phyloP scores from a whole-genome alignment of 306 rosid genomes.

The Cyamopsis tetragonoloba region DNA sequence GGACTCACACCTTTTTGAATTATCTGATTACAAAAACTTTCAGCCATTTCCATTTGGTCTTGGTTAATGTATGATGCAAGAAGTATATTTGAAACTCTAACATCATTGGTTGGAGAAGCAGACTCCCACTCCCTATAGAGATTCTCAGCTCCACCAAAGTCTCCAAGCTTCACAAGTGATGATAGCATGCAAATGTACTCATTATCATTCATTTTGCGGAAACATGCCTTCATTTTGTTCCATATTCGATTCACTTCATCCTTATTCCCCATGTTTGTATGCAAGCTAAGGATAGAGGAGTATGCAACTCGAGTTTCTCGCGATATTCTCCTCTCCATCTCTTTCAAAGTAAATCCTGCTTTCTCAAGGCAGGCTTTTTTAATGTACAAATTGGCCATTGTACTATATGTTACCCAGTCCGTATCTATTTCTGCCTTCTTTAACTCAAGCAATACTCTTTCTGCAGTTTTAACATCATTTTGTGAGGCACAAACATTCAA shows the following conservation, averaged over 20 bases:
- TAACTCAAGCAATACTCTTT: conserved; percentile 61
- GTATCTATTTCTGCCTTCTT: conserved; percentile 61
- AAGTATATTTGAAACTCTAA: conserved; percentile 65
- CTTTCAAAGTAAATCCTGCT: conserved; percentile 69
- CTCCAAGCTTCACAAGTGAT: conserved; percentile 70
- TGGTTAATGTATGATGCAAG: conserved; percentile 68
- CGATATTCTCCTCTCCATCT: conserved; percentile 69
- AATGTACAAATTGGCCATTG: conserved; percentile 67
- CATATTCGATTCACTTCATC: conserved; percentile 66
- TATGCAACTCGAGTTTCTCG: conserved; percentile 48
- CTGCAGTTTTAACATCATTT: conserved; percentile 68
- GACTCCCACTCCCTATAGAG: conserved; percentile 78
- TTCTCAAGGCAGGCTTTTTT: conserved; percentile 51
- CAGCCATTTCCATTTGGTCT: conserved; percentile 68
- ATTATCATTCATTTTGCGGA: conserved; percentile 68
- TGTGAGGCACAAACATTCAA: conserved; percentile 54
- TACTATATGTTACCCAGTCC: conserved; percentile 82
- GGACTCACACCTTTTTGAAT: conserved; percentile 48
- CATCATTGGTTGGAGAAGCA: conserved; percentile 64
- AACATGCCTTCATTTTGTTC: conserved; percentile 61
- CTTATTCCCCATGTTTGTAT: conserved; percentile 68
- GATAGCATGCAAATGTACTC: conserved; percentile 85
- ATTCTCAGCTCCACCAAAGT: conserved; percentile 67
- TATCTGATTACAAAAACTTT: conserved; percentile 44
- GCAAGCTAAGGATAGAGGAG: conserved; percentile 82